Evolutionary conservation across 1,139 yeast species (phyloP).

Genomic region (Lodderomyces pseudojiufengensis): DNA sequence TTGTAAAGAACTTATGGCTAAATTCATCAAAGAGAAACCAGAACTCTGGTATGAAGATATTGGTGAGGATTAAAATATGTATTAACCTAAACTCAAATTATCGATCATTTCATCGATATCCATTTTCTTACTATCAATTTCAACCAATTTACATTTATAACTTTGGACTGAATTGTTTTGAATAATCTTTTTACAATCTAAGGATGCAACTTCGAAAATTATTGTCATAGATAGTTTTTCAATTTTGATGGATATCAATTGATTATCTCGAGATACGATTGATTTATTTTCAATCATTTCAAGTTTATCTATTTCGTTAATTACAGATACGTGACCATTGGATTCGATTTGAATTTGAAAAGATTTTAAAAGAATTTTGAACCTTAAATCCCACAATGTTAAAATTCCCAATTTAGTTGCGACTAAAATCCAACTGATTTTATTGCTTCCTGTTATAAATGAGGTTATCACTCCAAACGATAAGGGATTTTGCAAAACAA

Average conservation of each 20-base stretch:
- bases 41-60: conserved; percentile 88
- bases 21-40: conserved; percentile 75
- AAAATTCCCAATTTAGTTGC: conserved; percentile 77
- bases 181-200: conserved; percentile 59
- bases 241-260: not conserved
- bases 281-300: not conserved
- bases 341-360: conserved; percentile 43
- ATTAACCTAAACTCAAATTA: conserved; percentile 4
- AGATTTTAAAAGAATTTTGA: conserved; percentile 54
- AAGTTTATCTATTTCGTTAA: not conserved
- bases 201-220: conserved; percentile 72
- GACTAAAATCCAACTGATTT: conserved; percentile 57
- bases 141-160: conserved; percentile 10
- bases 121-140: conserved; percentile 6
- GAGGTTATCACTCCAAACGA: conserved; percentile 64
- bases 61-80: too few species aligned
- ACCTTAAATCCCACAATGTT: conserved; percentile 79
- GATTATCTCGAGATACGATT: not conserved
- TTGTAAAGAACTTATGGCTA: conserved; percentile 71
- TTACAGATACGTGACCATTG: not conserved
- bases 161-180: conserved; percentile 6
- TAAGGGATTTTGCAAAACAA: conserved; percentile 50
- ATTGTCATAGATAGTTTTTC: conserved; percentile 20
- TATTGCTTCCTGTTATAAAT: conserved; percentile 50
- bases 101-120: conserved; percentile 9